Conservation (phyloP, 2,329 filamentous ascomycete species). For the Dothidotthia symphoricarpi region DNA sequence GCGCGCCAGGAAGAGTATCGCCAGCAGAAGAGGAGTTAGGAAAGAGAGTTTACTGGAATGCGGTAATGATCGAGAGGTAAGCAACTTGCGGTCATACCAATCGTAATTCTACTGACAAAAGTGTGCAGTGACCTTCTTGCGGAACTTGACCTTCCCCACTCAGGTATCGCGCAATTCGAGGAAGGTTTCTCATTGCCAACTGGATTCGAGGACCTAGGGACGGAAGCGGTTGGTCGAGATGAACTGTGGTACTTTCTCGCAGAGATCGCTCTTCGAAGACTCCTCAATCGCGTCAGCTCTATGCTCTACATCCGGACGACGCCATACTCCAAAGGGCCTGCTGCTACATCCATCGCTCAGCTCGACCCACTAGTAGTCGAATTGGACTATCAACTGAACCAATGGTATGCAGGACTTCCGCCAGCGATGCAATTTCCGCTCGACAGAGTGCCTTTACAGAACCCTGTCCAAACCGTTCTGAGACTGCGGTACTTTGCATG, state of each 20-base stretch:
- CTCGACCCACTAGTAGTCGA: slow-evolving; percentile 76
- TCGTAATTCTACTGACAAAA: slow-evolving; percentile 2
- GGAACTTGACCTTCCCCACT: slow-evolving; percentile 78
- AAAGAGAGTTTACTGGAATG: slow-evolving; percentile 82
- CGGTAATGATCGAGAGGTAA: slow-evolving; percentile 69
- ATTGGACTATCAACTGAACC: slow-evolving; percentile 76
- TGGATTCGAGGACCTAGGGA: slow-evolving; percentile 69
- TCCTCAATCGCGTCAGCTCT: slow-evolving; percentile 76
- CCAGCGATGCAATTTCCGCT: slow-evolving; percentile 75
- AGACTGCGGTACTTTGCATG: slow-evolving; percentile 80
- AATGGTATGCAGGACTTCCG: slow-evolving; percentile 81
- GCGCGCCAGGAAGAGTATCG: slow-evolving; percentile 69
- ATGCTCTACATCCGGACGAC: slow-evolving; percentile 72
- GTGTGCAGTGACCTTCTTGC: slow-evolving; percentile 64
- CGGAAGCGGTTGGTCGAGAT: slow-evolving; percentile 66
- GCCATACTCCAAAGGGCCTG: slow-evolving; percentile 33
- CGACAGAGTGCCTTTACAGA: slow-evolving; percentile 62
- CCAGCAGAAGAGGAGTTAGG: slow-evolving; percentile 69
- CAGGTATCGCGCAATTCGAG: slow-evolving; percentile 78
- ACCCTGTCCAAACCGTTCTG: slow-evolving; percentile 76
- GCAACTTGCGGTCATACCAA: neutral
- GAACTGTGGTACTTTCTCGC: slow-evolving; percentile 85
- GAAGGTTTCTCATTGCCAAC: slow-evolving; percentile 76
- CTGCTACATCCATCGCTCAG: slow-evolving; percentile 66
- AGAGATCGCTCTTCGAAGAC: slow-evolving; percentile 73